These are phyloP conservation scores for Fusarium haematococcum DNA, from an alignment of 2,329 filamentous ascomycete genomes.

Conservation along the genomic window DNA sequence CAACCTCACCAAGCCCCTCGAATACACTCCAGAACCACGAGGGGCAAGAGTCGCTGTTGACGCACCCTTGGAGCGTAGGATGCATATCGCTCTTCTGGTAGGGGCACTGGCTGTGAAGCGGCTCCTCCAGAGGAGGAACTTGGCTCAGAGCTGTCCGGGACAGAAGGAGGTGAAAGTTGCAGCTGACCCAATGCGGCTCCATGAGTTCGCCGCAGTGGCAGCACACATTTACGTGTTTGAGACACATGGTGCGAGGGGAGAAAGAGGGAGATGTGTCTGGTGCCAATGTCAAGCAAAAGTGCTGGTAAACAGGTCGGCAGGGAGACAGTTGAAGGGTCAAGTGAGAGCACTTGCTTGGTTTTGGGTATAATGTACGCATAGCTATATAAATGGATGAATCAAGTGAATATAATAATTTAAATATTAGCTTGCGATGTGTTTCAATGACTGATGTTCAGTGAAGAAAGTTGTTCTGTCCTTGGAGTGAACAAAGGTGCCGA, in stretches of 20 bases:
- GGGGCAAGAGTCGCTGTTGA: constrained; percentile 16
- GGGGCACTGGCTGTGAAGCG: not conserved
- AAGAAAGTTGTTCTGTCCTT: not conserved
- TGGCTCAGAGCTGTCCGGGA: not conserved
- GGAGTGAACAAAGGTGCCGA: not conserved
- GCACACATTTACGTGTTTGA: constrained; percentile 7
- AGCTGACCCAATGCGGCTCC: not conserved
- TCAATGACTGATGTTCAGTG: not conserved
- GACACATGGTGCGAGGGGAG: constrained; percentile 7
- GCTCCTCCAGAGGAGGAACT: not conserved
- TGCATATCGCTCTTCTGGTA: not conserved
- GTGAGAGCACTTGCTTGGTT: not conserved
- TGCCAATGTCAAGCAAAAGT: not conserved
- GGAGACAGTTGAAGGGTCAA: not conserved
- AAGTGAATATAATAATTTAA: not conserved
- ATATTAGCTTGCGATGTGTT: not conserved
- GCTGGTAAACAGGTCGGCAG: not conserved
- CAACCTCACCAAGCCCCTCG: not conserved
- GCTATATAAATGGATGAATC: not conserved
- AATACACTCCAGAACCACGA: constrained; percentile 23
- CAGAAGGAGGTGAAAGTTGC: constrained; percentile 1
- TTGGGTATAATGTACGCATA: not conserved
- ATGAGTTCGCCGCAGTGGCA: constrained; percentile 27
- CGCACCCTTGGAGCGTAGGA: constrained; percentile 21
- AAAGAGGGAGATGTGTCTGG: not conserved